phyloP scores from a whole-genome alignment of 2,329 filamentous ascomycete species.

The Pyricularia sp. region DNA sequence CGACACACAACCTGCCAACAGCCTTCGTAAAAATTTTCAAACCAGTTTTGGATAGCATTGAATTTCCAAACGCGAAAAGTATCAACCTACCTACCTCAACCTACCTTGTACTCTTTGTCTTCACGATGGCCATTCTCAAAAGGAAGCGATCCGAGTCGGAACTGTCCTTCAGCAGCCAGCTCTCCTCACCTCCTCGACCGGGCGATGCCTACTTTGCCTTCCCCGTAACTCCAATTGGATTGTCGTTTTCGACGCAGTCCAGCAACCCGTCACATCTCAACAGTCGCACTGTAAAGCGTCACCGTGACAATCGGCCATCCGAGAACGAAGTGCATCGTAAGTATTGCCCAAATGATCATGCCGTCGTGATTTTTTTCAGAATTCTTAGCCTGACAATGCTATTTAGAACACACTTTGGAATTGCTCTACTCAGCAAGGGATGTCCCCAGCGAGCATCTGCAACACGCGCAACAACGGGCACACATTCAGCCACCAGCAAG shows the following conservation, averaged over 20 bases:
- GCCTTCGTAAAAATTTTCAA: neutral
- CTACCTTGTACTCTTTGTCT: no score
- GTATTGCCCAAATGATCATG: slow-evolving; percentile 12
- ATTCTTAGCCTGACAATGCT: neutral
- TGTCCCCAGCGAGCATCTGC: slow-evolving; percentile 9
- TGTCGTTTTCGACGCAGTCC: slow-evolving; percentile 18
- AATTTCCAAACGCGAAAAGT: neutral
- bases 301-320: slow-evolving; percentile 44
- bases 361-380: neutral
- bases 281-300: slow-evolving; percentile 48
- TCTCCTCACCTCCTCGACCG: slow-evolving; percentile 26
- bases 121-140: slow-evolving; percentile 37
- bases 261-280: slow-evolving; percentile 30
- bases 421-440: slow-evolving; percentile 37
- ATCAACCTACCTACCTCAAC: neutral
- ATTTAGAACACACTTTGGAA: slow-evolving; percentile 40
- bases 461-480: slow-evolving; percentile 5
- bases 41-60: neutral
- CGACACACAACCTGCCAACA: neutral
- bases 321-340: slow-evolving; percentile 42
- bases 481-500: slow-evolving; percentile 9
- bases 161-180: slow-evolving; percentile 31
- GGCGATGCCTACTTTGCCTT: slow-evolving; percentile 15
- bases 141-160: slow-evolving; percentile 51
- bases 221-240: slow-evolving; percentile 19